These are phyloP conservation scores for Hanseniaspora mollemarum DNA, from an alignment of 805 yeast genomes.

Conservation along the genomic window DNA sequence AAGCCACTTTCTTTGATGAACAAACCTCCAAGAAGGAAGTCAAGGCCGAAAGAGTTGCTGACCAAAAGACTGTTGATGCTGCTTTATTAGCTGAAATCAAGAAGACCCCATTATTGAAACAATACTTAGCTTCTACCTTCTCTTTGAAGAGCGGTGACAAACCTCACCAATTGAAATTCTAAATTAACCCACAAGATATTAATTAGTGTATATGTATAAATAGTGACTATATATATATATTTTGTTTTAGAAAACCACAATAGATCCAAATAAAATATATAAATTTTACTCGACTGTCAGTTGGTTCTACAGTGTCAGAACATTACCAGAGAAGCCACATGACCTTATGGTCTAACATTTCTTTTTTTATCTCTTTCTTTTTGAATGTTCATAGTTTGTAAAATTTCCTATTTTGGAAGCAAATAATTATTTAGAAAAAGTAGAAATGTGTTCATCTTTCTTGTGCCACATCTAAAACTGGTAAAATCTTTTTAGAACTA, in stretches of 20 bases:
- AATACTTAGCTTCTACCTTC: constrained; percentile 91
- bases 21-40: constrained; percentile 70
- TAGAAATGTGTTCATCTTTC: too few species aligned
- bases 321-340: too few species aligned
- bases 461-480: too few species aligned
- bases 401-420: too few species aligned
- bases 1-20: constrained; percentile 80
- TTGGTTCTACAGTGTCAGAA: too few species aligned
- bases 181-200: constrained; percentile 30
- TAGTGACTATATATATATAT: constrained; percentile 13
- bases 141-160: constrained; percentile 96
- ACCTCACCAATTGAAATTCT: constrained; percentile 96
- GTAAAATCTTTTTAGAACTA: too few species aligned
- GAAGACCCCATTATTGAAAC: constrained; percentile 93
- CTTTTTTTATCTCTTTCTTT: too few species aligned
- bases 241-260: constrained; percentile 13
- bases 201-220: constrained; percentile 17
- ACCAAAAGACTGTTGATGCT: constrained; percentile 92
- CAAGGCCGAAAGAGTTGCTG: constrained; percentile 87
- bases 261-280: constrained; percentile 11
- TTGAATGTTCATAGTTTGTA: too few species aligned
- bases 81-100: constrained; percentile 86
- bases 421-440: too few species aligned
- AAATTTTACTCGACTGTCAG: too few species aligned
- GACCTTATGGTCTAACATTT: too few species aligned